Evolutionary conservation across 768 basidiomycete genomes (phyloP).

Genomic region (Amanita fuliginea): DNA sequence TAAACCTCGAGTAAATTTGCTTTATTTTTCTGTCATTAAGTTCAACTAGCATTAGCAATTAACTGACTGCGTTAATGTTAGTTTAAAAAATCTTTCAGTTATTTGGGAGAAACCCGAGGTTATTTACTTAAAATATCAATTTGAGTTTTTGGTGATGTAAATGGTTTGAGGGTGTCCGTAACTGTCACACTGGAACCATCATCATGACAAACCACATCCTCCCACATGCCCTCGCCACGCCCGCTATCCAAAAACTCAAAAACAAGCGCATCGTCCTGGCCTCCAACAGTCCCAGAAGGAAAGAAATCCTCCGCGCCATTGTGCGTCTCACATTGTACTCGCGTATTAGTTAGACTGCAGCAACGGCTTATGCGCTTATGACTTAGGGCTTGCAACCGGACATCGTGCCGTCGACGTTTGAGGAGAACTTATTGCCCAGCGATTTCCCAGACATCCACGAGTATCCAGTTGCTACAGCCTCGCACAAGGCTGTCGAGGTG

Average conservation of each 20-base stretch:
- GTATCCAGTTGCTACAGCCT: constrained; percentile 24
- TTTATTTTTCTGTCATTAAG: too few relatives aligned
- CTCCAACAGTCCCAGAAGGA: constrained; percentile 76
- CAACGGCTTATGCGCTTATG: constrained; percentile 2
- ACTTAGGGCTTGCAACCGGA: constrained; percentile 30
- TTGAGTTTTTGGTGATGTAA: too few relatives aligned
- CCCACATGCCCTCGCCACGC: constrained; percentile 50
- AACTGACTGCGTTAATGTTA: too few relatives aligned
- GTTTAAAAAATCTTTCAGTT: too few relatives aligned
- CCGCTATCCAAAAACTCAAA: constrained; percentile 51
- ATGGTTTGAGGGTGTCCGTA: too few relatives aligned
- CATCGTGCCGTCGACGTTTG: constrained; percentile 26
- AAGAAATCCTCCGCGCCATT: constrained; percentile 69
- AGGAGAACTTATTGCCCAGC: neutral
- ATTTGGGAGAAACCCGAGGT: too few relatives aligned
- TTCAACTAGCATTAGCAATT: too few relatives aligned
- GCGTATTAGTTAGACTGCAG: neutral
- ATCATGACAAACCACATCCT: constrained; percentile 40
- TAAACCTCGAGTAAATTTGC: too few relatives aligned
- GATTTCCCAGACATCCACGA: constrained; percentile 15
- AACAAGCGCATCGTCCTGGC: constrained; percentile 79
- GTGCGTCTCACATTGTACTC: constrained; percentile 32
- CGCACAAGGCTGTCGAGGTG: constrained; percentile 23
- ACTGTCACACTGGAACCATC: constrained; percentile 5
- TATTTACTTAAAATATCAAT: too few relatives aligned